Base-by-base conservation (phyloP, 2,329 filamentous ascomycete species). In the Fusarium sp. region DNA sequence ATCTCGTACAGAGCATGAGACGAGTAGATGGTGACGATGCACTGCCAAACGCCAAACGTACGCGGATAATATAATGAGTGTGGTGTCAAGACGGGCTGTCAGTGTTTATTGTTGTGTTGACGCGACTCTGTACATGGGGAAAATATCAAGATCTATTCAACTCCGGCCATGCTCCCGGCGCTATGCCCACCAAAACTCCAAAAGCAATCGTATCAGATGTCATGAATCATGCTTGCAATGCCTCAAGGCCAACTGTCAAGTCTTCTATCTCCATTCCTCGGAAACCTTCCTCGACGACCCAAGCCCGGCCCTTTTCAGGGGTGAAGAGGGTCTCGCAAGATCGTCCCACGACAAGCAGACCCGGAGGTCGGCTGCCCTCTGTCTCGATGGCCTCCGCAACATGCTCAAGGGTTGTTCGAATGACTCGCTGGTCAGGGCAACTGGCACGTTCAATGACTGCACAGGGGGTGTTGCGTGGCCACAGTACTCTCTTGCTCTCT, bases 381-480 rank as follows among this genome's bases (percentile, higher is more conserved):
- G 92, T 89, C 77, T 98, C 94, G 44, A 99, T 90, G 0, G 96
- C 96, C 53, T 89, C 86, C 24, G 87, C 92, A 2, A 98, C 93
- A 73, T 91, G 86, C 72, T 90, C 86, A 24, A 99, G 81, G 2
- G 93, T 97, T 3, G 94, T 96, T 57, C 96, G 86, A 28, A 99
- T 94, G 18, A 99, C 93, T 48, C 95, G 86, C 82, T 99, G 96
- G 77, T 99, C 96, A 0, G 93, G 92, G 77, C 96, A 99, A 65
- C 93, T 97, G 8, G 96, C 96, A 35, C 96, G 87, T 80, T 99
- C 96, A 57, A 99, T 87, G 13, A 99, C 94, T 2, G 95, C 94
- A 75, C 95, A 98, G 0, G 95, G 94, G 2, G 94, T 96, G n/a
- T 82, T 80, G 33, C 80, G 80, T 0, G 95, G 95, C 90, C 93